phyloP scores from a whole-genome alignment of 305 asterid genomes.

The Fraxinus ornus region DNA sequence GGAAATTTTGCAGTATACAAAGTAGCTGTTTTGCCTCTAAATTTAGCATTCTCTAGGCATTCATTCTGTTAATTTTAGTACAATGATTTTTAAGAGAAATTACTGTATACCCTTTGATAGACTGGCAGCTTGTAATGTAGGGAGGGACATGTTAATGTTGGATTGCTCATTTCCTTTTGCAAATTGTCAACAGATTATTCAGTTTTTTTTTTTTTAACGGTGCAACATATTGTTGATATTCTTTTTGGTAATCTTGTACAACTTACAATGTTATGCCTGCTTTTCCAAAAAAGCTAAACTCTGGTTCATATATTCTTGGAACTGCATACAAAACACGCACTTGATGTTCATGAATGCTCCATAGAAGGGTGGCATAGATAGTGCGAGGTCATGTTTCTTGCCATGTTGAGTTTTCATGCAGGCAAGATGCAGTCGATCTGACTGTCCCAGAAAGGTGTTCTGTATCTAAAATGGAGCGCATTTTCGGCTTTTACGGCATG shows the following conservation, averaged over 20 bases:
- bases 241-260: neutral
- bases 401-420: neutral
- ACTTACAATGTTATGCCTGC: neutral
- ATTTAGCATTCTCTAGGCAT: neutral
- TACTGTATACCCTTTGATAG: neutral
- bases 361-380: neutral
- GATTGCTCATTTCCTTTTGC: neutral
- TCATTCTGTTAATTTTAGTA: neutral
- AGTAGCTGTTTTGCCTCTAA: neutral
- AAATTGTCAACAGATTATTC: neutral
- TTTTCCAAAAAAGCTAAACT: neutral
- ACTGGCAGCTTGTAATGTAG: conserved; percentile 1
- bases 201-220: neutral
- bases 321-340: neutral
- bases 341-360: neutral
- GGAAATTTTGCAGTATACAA: neutral
- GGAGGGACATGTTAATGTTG: neutral
- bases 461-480: neutral
- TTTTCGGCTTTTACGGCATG: neutral
- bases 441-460: neutral
- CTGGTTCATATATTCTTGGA: neutral
- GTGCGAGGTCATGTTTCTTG: neutral
- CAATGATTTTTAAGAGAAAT: neutral
- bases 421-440: neutral
- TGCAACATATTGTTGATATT: neutral